Evolutionary conservation across 495 filamentous ascomycete species (phyloP).

Genomic region (Chaetomium fimeti): DNA sequence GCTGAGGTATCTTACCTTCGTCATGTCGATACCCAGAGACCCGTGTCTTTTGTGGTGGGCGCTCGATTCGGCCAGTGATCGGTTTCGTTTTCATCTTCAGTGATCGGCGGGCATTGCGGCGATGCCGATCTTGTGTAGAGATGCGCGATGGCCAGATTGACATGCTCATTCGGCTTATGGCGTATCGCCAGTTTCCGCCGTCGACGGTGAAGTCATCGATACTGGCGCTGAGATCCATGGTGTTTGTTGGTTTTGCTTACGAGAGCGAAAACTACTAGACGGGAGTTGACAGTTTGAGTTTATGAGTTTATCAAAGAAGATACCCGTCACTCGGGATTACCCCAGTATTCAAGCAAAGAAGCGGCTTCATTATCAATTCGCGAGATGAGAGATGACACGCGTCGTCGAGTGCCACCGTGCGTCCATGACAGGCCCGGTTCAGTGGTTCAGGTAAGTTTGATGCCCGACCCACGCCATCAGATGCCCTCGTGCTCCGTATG

Average conservation of each 20-base stretch:
- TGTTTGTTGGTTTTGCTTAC: not conserved
- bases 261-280: not conserved
- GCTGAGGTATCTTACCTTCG: not conserved
- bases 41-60: not conserved
- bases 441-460: not conserved
- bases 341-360: not conserved
- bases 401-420: constrained; percentile 6
- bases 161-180: not conserved
- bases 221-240: constrained; percentile 1
- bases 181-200: not conserved
- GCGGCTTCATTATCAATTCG: not conserved
- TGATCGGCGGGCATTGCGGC: not conserved
- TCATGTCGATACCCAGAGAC: not conserved
- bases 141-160: not conserved
- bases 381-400: not conserved
- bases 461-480: constrained; percentile 8
- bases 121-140: not conserved
- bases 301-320: not conserved
- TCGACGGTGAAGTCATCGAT: not conserved
- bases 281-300: not conserved
- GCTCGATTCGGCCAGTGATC: not conserved
- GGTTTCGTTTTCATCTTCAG: not conserved
- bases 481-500: constrained; percentile 1
- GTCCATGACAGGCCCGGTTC: not conserved
- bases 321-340: not conserved